These are phyloP conservation scores for Aotearoamyces nothofagi DNA, from an alignment of 2,329 filamentous ascomycete genomes.

Conservation along the genomic window DNA sequence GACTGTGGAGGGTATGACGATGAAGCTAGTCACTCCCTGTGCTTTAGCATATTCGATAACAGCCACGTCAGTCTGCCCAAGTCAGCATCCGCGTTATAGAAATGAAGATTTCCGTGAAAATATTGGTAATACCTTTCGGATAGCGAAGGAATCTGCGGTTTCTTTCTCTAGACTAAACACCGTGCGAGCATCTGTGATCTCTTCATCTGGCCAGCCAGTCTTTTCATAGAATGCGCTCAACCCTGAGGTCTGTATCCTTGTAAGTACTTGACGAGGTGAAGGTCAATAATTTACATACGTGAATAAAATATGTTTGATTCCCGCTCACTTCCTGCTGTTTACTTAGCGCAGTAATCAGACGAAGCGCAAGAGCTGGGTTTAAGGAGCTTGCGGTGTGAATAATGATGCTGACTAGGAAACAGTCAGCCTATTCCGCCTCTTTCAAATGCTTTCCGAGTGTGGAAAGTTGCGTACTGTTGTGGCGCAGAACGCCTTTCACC, in stretches of 20 bases:
- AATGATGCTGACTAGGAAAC: no score
- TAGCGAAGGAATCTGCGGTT: constrained; percentile 8
- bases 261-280: constrained; percentile 6
- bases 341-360: constrained; percentile 21
- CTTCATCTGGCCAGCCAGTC: constrained; percentile 11
- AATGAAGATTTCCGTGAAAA: no score
- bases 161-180: constrained; percentile 12
- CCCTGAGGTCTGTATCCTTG: constrained; percentile 9
- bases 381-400: no score
- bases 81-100: no score
- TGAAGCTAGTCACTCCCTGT: no score
- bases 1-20: no score
- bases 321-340: constrained; percentile 14
- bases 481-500: constrained; percentile 8
- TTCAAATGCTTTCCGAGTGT: no score
- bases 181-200: constrained; percentile 8
- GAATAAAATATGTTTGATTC: constrained; percentile 19
- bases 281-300: constrained; percentile 13
- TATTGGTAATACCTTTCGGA: constrained; percentile 10
- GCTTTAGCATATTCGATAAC: no score
- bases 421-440: no score
- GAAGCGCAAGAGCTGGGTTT: no score
- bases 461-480: constrained; percentile 19
- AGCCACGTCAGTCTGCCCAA: no score
- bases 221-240: constrained; percentile 8